These are phyloP conservation scores for Claviceps humidiphila DNA, from an alignment of 2,329 filamentous ascomycete genomes.

Conservation along the genomic window DNA sequence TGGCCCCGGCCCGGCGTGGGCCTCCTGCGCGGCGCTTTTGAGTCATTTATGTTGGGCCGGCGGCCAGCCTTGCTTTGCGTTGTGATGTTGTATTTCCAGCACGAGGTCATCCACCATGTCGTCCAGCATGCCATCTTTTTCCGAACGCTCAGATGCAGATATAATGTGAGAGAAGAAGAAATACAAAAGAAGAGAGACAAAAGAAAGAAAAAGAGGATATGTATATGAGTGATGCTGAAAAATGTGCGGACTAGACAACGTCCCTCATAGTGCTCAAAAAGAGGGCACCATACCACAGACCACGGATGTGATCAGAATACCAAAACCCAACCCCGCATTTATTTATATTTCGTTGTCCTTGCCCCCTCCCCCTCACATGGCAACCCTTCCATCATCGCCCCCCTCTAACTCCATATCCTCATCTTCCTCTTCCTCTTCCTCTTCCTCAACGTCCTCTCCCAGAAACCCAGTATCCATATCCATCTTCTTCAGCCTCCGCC, in stretches of 20 bases:
- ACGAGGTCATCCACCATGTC: too few species aligned
- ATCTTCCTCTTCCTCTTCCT: constrained; percentile 40
- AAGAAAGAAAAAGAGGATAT: not conserved
- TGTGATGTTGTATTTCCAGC: not conserved
- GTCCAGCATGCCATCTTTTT: not conserved
- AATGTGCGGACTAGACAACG: not conserved
- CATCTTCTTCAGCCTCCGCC: constrained; percentile 55
- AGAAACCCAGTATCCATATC: constrained; percentile 72
- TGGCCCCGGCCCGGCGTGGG: too few species aligned
- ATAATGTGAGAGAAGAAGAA: not conserved
- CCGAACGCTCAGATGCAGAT: not conserved
- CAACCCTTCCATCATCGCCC: constrained; percentile 18
- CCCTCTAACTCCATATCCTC: constrained; percentile 31
- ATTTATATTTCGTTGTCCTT: too few species aligned
- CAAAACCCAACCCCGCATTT: too few species aligned
- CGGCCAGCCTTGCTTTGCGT: too few species aligned
- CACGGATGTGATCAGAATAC: not conserved
- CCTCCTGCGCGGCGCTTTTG: too few species aligned
- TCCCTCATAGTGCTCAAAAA: not conserved
- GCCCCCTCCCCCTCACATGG: not conserved
- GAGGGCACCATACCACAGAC: not conserved
- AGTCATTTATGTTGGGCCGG: too few species aligned
- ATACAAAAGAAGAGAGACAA: not conserved
- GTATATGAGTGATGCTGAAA: not conserved
- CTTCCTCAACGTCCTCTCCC: constrained; percentile 54